phyloP scores from a whole-genome alignment of 192 early-diverging fungal genomes.

The Backusella australiensis region DNA sequence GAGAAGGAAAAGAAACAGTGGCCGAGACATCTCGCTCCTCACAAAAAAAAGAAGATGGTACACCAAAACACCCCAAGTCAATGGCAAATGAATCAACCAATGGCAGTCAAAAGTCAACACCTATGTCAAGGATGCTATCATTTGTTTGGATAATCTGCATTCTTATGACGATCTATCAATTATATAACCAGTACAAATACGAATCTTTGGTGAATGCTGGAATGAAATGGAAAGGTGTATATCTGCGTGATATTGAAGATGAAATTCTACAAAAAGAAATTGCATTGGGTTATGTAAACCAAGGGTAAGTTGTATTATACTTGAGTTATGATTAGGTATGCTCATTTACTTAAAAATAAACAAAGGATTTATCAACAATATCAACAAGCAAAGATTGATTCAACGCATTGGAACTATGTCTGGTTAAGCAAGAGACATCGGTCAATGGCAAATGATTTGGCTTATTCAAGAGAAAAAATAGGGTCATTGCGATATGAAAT shows the following conservation, averaged over 20 bases:
- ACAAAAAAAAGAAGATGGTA: slow-evolving; percentile 21
- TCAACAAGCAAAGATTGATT: slow-evolving; percentile 24
- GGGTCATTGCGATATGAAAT: slow-evolving; percentile 49
- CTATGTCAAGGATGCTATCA: not conserved
- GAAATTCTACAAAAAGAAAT: slow-evolving; percentile 19
- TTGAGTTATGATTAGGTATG: not conserved
- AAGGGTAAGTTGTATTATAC: not conserved
- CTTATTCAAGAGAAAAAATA: slow-evolving; percentile 44
- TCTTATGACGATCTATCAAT: not conserved
- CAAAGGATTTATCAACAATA: slow-evolving; percentile 25
- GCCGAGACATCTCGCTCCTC: not conserved
- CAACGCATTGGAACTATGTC: slow-evolving; percentile 14
- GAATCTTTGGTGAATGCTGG: slow-evolving; percentile 18
- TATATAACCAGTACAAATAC: slow-evolving; percentile 15
- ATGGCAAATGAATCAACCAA: not conserved
- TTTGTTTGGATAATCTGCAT: not conserved
- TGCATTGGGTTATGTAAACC: slow-evolving; percentile 12
- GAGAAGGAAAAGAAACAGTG: not conserved
- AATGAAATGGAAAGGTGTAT: slow-evolving; percentile 40
- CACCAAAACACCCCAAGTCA: not conserved
- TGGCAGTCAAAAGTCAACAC: not conserved
- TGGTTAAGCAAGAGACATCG: slow-evolving; percentile 46
- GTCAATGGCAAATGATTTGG: slow-evolving; percentile 43
- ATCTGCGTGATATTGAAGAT: slow-evolving; percentile 45
- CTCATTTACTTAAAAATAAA: not conserved